Conservation (phyloP, 805 yeast species). For the Maudiozyma serrabonitensis region DNA sequence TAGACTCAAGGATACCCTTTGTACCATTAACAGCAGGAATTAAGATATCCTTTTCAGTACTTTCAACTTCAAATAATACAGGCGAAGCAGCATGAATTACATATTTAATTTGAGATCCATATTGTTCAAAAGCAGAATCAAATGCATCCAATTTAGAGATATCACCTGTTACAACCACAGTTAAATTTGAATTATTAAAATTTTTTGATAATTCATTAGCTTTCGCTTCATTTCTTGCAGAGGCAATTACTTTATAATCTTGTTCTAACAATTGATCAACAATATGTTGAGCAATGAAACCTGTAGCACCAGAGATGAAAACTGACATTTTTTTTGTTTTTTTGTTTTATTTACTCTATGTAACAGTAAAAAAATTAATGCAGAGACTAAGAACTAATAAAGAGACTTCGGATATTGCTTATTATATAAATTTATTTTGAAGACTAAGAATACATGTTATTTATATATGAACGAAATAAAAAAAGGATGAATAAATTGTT, state of each 20-base stretch:
- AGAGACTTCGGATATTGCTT: too few relatives aligned
- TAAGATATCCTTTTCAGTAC: constrained; percentile 39
- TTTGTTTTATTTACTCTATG: too few relatives aligned
- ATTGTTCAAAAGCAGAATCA: constrained; percentile 32
- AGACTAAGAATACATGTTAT: too few relatives aligned
- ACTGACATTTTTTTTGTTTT: constrained; percentile 14
- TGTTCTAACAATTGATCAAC: constrained; percentile 31
- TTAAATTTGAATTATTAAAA: constrained; percentile 21
- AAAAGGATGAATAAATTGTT: too few relatives aligned
- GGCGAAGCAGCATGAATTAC: constrained; percentile 47
- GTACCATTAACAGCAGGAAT: constrained; percentile 48
- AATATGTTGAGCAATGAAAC: constrained; percentile 43
- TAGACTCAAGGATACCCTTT: constrained; percentile 35
- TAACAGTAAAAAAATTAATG: too few relatives aligned
- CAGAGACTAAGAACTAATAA: too few relatives aligned
- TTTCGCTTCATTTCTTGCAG: constrained; percentile 38
- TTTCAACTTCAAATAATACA: constrained; percentile 26
- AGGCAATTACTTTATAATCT: constrained; percentile 38
- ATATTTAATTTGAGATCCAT: constrained; percentile 31
- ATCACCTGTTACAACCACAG: constrained; percentile 29
- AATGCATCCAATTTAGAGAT: constrained; percentile 33
- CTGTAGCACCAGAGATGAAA: constrained; percentile 43
- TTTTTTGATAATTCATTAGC: constrained; percentile 31
- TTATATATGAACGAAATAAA: too few relatives aligned
- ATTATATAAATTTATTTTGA: too few relatives aligned